A percentile compares a stretch with the other conserved stretches of the same genome.
These are phyloP conservation scores for Anthracocystis panici-leucophaei DNA, from an alignment of 1,284 basidiomycete genomes.

Conservation along the genomic window DNA sequence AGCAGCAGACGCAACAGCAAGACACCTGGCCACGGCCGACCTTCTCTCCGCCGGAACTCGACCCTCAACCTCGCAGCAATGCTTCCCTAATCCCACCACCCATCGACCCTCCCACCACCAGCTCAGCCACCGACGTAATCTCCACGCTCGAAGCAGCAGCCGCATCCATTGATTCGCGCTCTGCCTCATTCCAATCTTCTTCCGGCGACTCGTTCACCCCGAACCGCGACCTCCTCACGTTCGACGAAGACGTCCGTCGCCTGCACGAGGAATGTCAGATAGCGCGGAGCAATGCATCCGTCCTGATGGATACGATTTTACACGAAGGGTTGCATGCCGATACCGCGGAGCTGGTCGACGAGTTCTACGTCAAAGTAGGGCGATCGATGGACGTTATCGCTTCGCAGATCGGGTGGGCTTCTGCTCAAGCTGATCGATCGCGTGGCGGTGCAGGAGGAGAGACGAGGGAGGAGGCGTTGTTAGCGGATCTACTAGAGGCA, in stretches of 20 bases:
- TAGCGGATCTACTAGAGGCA: conserved; percentile 58
- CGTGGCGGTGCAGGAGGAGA: conserved; percentile 16
- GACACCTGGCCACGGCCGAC: neutral
- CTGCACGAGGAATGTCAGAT: conserved; percentile 60
- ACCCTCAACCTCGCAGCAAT: neutral
- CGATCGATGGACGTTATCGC: conserved; percentile 48
- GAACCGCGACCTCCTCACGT: conserved; percentile 13
- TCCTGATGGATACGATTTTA: conserved; percentile 51
- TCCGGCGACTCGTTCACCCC: neutral
- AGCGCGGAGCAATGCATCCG: conserved; percentile 48
- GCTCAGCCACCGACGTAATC: conserved; percentile 13
- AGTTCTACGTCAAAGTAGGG: conserved; percentile 50
- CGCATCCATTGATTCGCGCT: conserved; percentile 18
- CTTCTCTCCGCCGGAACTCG: neutral
- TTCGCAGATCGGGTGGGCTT: conserved; percentile 58
- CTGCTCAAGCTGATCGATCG: conserved; percentile 48
- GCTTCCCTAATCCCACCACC: neutral
- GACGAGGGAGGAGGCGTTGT: conserved; percentile 46
- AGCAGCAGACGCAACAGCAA: neutral
- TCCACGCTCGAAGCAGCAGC: conserved; percentile 37
- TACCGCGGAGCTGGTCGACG: conserved; percentile 29
- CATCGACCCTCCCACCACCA: neutral
- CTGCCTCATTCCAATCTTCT: conserved; percentile 8
- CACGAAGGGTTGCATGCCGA: conserved; percentile 33
- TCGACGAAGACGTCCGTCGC: conserved; percentile 52